Evolutionary conservation across 2,329 filamentous ascomycete species (phyloP).

Genomic region (Epichloe coenophiala): DNA sequence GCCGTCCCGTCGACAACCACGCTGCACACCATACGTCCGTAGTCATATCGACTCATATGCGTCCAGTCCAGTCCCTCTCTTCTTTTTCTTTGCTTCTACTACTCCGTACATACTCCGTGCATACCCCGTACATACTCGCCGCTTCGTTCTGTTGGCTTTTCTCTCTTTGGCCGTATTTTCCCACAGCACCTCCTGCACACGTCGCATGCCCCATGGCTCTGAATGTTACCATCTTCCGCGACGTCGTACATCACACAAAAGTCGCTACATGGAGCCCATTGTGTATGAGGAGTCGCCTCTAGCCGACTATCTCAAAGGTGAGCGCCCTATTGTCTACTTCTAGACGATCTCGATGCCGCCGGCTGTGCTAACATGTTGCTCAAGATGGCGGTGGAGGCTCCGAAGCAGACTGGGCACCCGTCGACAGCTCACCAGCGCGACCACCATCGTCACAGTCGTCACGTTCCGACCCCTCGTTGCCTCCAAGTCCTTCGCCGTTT

Average conservation of each 20-base stretch:
- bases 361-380: conserved; percentile 4
- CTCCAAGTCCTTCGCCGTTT: conserved; percentile 36
- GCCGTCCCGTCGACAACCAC: neutral
- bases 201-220: conserved; percentile 15
- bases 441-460: conserved; percentile 14
- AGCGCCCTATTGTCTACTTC: conserved; percentile 5
- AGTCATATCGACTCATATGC: too few species aligned
- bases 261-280: conserved; percentile 58
- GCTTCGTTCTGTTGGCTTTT: neutral
- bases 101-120: neutral
- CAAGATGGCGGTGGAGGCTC: conserved; percentile 35
- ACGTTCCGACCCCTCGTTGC: conserved; percentile 25
- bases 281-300: conserved; percentile 78
- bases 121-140: too few species aligned
- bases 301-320: conserved; percentile 82
- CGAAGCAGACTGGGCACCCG: conserved; percentile 32
- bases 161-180: neutral
- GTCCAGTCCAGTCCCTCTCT: neutral
- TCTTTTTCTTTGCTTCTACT: neutral
- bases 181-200: neutral
- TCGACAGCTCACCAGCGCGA: conserved; percentile 22
- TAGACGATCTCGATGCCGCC: too few species aligned
- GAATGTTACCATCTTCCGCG: conserved; percentile 13
- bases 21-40: neutral
- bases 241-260: conserved; percentile 10